Percentiles rank a stretch among this genome's conserved stretches.
These are phyloP conservation scores for Coniosporium apollinis DNA, from an alignment of 495 filamentous ascomycete genomes.

Conservation along the genomic window DNA sequence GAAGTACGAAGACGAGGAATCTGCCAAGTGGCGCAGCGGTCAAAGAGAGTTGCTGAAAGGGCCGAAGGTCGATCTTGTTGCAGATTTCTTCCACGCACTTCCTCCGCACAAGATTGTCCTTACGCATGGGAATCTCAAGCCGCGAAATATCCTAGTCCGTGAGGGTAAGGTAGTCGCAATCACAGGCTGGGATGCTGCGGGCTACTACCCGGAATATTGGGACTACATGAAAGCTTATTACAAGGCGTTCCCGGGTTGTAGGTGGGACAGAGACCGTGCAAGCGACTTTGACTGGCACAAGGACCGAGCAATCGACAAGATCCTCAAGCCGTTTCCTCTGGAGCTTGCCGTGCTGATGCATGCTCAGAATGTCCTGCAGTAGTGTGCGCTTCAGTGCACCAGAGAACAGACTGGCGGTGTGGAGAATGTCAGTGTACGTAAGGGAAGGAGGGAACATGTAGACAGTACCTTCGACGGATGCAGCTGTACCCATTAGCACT, in stretches of 20 bases:
- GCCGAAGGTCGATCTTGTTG: conserved; percentile 7
- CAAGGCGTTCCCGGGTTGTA: no score
- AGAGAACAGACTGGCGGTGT: no score
- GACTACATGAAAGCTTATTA: conserved; percentile 23
- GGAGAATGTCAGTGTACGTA: no score
- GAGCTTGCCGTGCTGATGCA: conserved; percentile 9
- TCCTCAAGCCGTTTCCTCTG: conserved; percentile 4
- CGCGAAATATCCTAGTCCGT: conserved; percentile 26
- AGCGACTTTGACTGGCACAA: conserved; percentile 6
- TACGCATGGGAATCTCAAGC: conserved; percentile 29
- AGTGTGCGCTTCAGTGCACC: no score
- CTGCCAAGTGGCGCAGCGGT: no score
- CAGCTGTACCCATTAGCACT: no score
- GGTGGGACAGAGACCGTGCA: no score
- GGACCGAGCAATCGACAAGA: conserved; percentile 9
- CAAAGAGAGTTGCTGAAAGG: conserved; percentile 3
- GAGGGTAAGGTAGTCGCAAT: conserved; percentile 20
- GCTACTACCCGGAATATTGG: conserved; percentile 27
- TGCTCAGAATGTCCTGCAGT: conserved; percentile 4
- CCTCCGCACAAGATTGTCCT: conserved; percentile 11
- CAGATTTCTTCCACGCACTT: conserved; percentile 7
- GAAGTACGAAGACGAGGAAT: no score
- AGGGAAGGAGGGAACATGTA: no score
- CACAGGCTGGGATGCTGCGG: conserved; percentile 24
- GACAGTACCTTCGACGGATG: no score